Base-by-base conservation (phyloP, 768 basidiomycete genomes). In the Russula emetica region DNA sequence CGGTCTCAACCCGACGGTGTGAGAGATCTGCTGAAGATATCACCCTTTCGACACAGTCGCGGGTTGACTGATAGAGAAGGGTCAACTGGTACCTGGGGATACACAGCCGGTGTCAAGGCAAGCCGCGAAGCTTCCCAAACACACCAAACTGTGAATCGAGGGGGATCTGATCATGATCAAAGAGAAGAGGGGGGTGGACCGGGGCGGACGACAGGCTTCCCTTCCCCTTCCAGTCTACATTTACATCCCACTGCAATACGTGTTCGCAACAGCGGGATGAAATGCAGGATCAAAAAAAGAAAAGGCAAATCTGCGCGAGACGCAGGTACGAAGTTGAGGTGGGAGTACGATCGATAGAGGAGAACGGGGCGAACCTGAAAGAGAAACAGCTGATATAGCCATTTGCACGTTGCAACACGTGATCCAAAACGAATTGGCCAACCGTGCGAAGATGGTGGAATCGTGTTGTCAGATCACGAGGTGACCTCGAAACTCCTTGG, bases 221-320 rank as follows among this genome's bases (percentile, higher is more conserved):
- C 56, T 20, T 58, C 32, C 45, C 56, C 44, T 58, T 58, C 30
- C 44, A 8, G n/a, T 34, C 44, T 58, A 44, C 56, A 58, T 47
- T 32, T 18, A 1, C 30, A 34, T 14, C 56, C 40, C 3, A 18
- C 44, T 22, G 30, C 11, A 14, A 20, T 24, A 2, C 11, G 13
- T 3, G 2, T 0, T 2, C 0, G 0, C 2, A 16, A 13, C n/a
- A 42, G 8, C 2, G 13, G 56, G 30, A 45, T n/a, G 26, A 58
- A 58, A 58, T 47, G 56, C 56, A 58, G 44, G 2, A 22, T 47
- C n/a, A 45, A 22, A 18, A 55, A 58, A 4, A 20, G 36, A 45
- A 47, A 34, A 47, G 56, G 44, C 56, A 58, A 58, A 47, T 58
- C 28, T 34, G 30, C 32, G 44, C 44, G 44, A 20, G 44, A 58